A percentile compares a stretch with the other conserved stretches of the same genome.
Evolutionary conservation across 192 early-diverging fungal species (phyloP).

Genomic region (Podila horticola): DNA sequence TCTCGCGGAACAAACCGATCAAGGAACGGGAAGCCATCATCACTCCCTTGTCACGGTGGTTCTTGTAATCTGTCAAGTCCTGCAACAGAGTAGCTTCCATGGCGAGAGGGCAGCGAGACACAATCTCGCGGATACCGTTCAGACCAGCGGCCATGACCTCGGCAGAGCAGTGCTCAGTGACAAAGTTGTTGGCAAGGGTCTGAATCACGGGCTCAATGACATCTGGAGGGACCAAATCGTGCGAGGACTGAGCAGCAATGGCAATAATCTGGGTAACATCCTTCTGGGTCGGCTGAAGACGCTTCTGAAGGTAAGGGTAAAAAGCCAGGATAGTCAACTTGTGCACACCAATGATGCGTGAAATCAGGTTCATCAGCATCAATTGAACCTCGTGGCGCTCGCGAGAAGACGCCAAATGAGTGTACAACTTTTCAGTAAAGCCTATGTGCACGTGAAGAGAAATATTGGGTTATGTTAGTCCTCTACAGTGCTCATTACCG

Average conservation of each 20-base stretch:
- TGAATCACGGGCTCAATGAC: slow-evolving; percentile 86
- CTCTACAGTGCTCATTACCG: too few relatives aligned
- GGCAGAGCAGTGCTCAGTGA: slow-evolving; percentile 87
- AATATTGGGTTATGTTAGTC: not conserved
- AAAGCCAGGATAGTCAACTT: slow-evolving; percentile 92
- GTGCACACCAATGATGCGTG: slow-evolving; percentile 95
- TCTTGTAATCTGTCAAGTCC: slow-evolving; percentile 91
- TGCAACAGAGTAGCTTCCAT: slow-evolving; percentile 87
- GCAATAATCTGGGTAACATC: slow-evolving; percentile 96
- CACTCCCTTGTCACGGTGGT: slow-evolving; percentile 93
- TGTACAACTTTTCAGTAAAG: slow-evolving; percentile 97
- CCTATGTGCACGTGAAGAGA: slow-evolving; percentile 44
- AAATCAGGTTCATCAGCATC: slow-evolving; percentile 93
- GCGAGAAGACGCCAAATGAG: slow-evolving; percentile 75
- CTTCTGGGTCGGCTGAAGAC: slow-evolving; percentile 94
- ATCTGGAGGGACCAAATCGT: slow-evolving; percentile 96
- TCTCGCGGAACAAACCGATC: slow-evolving; percentile 91
- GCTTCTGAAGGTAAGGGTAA: slow-evolving; percentile 93
- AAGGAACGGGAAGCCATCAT: slow-evolving; percentile 93
- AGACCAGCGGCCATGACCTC: slow-evolving; percentile 96
- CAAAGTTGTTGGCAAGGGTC: slow-evolving; percentile 96
- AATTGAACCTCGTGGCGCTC: slow-evolving; percentile 93
- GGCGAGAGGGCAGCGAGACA: slow-evolving; percentile 88
- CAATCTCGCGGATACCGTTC: slow-evolving; percentile 90
- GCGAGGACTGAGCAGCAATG: slow-evolving; percentile 88